Base-by-base conservation (phyloP, 768 basidiomycete species). In the Cyathus striatus region DNA sequence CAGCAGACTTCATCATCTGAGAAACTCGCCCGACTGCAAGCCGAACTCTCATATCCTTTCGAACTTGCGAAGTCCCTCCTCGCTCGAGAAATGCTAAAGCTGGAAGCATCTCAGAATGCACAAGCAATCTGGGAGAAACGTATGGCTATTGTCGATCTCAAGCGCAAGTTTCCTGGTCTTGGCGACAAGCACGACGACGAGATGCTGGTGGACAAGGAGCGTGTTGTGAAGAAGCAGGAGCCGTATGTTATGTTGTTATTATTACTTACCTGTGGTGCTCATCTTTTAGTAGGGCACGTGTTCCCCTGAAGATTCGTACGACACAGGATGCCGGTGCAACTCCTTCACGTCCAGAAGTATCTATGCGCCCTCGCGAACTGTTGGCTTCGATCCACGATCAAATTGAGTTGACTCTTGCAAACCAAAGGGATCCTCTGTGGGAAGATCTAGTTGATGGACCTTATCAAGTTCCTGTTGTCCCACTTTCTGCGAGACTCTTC, bases 1-100 rank as follows among this genome's bases (percentile, higher is more conserved):
- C 87, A 86, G 1, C 94, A 98, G 56, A 82, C 82, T 7, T 86
- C 86, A 1, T 90, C 84, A 14, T 85, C 92, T 10, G 95, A 97
- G 54, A 90, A 91, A 51, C 78, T 99, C 49, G 63, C 81, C 4
- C 88, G 90, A 17, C 68, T 98, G 14, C 83, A 90, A 49, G 59
- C 64, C 23, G 93, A 98, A 61, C 69, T 99, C 3, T 61, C 73
- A 2, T 78, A 74, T 36, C 81, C 88, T 0, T 68, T 87, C 2
- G 81, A 90, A 26, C 71, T 98, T 3, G 86, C 91, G 12, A 73
- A 73, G 48, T 65, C 74, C 24, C 70, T 93, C 2, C 62, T 88
- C 5, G 62, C 67, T 7, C 83, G 95, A 13, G 95, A 98, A 62
- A 75, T 59, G 7, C 44, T 80, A 41, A 97, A 97, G 71, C 76